Percentiles rank a stretch among this genome's conserved stretches.
phyloP scores from a whole-genome alignment of 768 basidiomycete species.

The Neoboletus subvelutipes region DNA sequence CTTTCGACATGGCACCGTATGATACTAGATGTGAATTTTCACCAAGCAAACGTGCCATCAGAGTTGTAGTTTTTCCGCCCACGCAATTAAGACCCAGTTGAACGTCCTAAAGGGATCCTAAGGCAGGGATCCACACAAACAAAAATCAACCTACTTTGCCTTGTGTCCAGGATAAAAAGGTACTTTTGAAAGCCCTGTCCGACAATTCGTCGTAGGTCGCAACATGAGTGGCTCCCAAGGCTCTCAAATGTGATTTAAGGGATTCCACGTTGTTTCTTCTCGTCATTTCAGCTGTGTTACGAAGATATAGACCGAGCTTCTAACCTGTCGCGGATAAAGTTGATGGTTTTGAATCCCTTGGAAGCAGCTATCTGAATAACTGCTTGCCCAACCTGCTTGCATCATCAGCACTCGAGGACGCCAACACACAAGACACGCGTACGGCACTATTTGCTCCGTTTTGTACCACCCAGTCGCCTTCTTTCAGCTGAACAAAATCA shows the following conservation, averaged over 20 bases:
- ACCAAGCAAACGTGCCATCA: slow-evolving; percentile 69
- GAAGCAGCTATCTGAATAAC: slow-evolving; percentile 84
- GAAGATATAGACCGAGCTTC: background rate
- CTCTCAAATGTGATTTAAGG: slow-evolving; percentile 49
- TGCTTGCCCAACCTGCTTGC: slow-evolving; percentile 69
- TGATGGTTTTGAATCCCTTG: slow-evolving; percentile 72
- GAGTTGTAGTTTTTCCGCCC: slow-evolving; percentile 63
- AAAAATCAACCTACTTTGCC: slow-evolving; percentile 46
- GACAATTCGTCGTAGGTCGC: slow-evolving; percentile 73
- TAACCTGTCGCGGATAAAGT: slow-evolving; percentile 74
- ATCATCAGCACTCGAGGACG: slow-evolving; percentile 1
- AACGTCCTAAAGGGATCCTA: slow-evolving; percentile 32
- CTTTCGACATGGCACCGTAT: slow-evolving; percentile 89
- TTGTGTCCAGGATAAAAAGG: slow-evolving; percentile 62
- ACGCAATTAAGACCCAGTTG: slow-evolving; percentile 57
- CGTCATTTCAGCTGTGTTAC: background rate
- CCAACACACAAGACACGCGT: slow-evolving; percentile 22
- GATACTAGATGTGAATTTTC: slow-evolving; percentile 73
- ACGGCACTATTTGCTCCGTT: slow-evolving; percentile 87
- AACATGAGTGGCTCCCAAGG: slow-evolving; percentile 74
- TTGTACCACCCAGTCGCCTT: slow-evolving; percentile 81
- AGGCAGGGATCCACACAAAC: slow-evolving; percentile 7
- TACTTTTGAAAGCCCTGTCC: slow-evolving; percentile 52
- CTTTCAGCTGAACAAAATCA: slow-evolving; percentile 60
- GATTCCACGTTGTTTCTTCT: slow-evolving; percentile 51